A percentile compares a stretch with the other conserved stretches of the same genome.
These are phyloP conservation scores for Immersiella caudata DNA, from an alignment of 495 filamentous ascomycete genomes.

Conservation along the genomic window DNA sequence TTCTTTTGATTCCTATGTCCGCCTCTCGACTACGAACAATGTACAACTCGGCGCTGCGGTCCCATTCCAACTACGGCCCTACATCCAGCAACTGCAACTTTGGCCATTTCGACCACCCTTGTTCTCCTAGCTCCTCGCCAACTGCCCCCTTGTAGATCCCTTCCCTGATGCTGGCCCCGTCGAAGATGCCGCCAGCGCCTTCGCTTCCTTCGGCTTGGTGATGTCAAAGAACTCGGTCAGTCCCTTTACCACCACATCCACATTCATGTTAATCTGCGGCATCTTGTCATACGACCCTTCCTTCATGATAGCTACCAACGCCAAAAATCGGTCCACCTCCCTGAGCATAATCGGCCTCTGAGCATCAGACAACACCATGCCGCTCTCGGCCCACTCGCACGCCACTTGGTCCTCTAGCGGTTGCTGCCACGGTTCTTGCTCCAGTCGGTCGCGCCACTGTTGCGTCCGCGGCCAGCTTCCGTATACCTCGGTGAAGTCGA, in stretches of 20 bases:
- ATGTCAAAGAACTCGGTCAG: slow-evolving; percentile 60
- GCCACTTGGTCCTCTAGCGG: slow-evolving; percentile 65
- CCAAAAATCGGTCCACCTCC: slow-evolving; percentile 88
- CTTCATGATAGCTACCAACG: slow-evolving; percentile 75
- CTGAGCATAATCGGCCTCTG: slow-evolving; percentile 79
- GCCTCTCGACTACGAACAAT: no score
- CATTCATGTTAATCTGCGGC: slow-evolving; percentile 61
- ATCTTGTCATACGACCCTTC: slow-evolving; percentile 63
- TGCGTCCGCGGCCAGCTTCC: slow-evolving; percentile 66
- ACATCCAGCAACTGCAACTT: no score
- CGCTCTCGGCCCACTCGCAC: slow-evolving; percentile 73
- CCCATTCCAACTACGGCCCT: no score
- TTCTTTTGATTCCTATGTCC: no score
- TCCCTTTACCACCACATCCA: slow-evolving; percentile 57
- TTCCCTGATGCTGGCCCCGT: neutral
- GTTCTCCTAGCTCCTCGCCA: slow-evolving; percentile 1
- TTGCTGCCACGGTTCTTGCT: slow-evolving; percentile 62
- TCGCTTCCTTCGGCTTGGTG: slow-evolving; percentile 49
- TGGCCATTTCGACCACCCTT: no score
- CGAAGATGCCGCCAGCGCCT: neutral
- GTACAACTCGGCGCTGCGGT: no score
- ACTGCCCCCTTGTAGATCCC: neutral
- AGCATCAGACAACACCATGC: slow-evolving; percentile 76
- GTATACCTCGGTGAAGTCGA: slow-evolving; percentile 93
- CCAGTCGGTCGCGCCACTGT: slow-evolving; percentile 56